phyloP scores from a whole-genome alignment of 495 filamentous ascomycete genomes.

The Hypoxylon lienhwacheense region DNA sequence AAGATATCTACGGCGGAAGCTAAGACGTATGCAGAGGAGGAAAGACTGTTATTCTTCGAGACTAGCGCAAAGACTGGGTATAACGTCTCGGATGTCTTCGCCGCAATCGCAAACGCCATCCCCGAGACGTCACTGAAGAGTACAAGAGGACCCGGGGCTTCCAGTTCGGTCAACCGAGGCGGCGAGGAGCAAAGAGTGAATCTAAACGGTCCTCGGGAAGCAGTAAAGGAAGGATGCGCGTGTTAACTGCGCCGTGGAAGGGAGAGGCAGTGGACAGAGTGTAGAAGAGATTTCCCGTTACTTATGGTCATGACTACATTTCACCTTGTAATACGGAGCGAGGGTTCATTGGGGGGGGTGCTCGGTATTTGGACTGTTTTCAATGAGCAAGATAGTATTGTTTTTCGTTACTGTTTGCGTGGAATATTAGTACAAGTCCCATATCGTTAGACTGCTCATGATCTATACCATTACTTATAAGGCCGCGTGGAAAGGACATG shows the following conservation, averaged over 20 bases:
- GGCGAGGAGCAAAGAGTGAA: slow-evolving; percentile 72
- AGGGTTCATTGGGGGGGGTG: slow-evolving; percentile 35
- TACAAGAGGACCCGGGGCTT: slow-evolving; percentile 65
- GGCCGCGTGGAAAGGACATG: too few species aligned
- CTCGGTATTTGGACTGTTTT: slow-evolving; percentile 31
- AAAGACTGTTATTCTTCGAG: slow-evolving; percentile 92
- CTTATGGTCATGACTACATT: slow-evolving; percentile 28
- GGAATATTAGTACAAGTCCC: slow-evolving; percentile 13
- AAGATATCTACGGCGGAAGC: slow-evolving; percentile 87
- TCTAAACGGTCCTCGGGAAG: slow-evolving; percentile 60
- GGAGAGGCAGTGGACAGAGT: neutral
- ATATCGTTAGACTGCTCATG: slow-evolving; percentile 14
- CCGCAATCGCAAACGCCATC: slow-evolving; percentile 96
- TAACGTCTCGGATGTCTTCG: slow-evolving; percentile 95
- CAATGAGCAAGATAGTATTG: slow-evolving; percentile 27
- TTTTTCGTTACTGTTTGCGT: slow-evolving; percentile 21
- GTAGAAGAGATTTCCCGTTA: slow-evolving; percentile 13
- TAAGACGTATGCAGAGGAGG: slow-evolving; percentile 92
- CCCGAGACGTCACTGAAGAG: slow-evolving; percentile 95
- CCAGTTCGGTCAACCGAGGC: slow-evolving; percentile 54
- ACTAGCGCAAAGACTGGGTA: slow-evolving; percentile 94
- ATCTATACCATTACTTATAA: too few species aligned
- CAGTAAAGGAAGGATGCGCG: slow-evolving; percentile 88
- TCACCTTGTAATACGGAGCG: slow-evolving; percentile 42
- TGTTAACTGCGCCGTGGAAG: slow-evolving; percentile 64